Conservation (phyloP, 2,329 filamentous ascomycete genomes). For the Albifimbria verrucaria region DNA sequence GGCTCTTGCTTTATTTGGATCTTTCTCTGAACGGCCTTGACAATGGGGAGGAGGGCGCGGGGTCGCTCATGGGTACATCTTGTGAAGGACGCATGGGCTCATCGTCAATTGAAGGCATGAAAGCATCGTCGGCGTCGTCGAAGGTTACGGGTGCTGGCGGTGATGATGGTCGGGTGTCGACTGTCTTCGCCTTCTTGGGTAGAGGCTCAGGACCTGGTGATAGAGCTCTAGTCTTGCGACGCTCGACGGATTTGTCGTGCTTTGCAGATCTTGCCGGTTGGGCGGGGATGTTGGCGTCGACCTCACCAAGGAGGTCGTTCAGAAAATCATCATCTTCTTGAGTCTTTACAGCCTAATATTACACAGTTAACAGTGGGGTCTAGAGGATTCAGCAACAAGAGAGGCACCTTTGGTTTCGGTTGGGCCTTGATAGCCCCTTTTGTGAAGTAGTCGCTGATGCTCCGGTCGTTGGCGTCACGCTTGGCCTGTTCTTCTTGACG, state of each 20-base stretch:
- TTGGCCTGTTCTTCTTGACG: conserved; percentile 83
- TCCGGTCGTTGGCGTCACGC: conserved; percentile 81
- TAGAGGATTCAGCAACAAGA: not conserved
- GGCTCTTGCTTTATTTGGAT: conserved; percentile 45
- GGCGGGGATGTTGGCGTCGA: conserved; percentile 69
- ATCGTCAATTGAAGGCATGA: conserved; percentile 58
- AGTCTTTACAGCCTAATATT: conserved; percentile 64
- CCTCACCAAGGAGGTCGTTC: conserved; percentile 77
- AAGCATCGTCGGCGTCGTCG: conserved; percentile 58
- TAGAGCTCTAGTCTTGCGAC: conserved; percentile 74
- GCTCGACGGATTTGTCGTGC: conserved; percentile 68
- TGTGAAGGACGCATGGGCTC: conserved; percentile 37
- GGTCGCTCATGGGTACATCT: conserved; percentile 78
- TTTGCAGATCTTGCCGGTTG: conserved; percentile 55
- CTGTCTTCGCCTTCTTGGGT: conserved; percentile 55
- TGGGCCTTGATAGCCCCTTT: conserved; percentile 65
- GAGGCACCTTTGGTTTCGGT: conserved; percentile 73
- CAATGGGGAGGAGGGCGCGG: conserved; percentile 83
- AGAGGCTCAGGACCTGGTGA: conserved; percentile 64
- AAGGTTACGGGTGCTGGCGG: conserved; percentile 34
- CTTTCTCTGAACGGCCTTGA: conserved; percentile 74
- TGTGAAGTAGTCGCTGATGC: conserved; percentile 93
- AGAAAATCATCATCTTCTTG: conserved; percentile 90
- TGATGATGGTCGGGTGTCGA: conserved; percentile 46
- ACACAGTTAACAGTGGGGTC: not conserved